Conservation (phyloP, 495 filamentous ascomycete species). For the Aspergillus kassunensis region DNA sequence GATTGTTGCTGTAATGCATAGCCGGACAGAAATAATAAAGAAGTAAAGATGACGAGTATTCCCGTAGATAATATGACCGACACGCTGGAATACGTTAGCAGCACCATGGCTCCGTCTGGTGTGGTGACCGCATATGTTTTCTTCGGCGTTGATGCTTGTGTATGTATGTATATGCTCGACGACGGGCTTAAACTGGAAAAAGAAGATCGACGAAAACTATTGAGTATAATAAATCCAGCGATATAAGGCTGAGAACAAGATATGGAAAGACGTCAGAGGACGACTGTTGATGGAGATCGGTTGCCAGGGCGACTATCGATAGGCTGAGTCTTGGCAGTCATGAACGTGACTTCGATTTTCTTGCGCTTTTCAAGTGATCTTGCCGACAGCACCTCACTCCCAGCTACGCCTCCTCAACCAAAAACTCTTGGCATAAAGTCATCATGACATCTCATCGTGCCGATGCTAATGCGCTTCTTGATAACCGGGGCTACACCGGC, state of each 20-base stretch:
- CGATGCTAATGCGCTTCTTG: slow-evolving; percentile 71
- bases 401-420: too few relatives aligned
- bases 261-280: not conserved
- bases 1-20: slow-evolving; percentile 70
- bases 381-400: too few relatives aligned
- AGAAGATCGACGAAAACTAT: too few relatives aligned
- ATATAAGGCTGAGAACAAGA: too few relatives aligned
- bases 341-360: slow-evolving; percentile 10
- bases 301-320: slow-evolving; percentile 48
- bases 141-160: not conserved
- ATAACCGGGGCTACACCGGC: slow-evolving; percentile 72
- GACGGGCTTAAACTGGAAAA: too few relatives aligned
- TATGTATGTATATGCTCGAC: too few relatives aligned
- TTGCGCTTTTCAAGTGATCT: too few relatives aligned
- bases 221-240: too few relatives aligned
- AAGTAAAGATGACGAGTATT: slow-evolving; percentile 57
- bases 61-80: slow-evolving; percentile 42
- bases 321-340: slow-evolving; percentile 29
- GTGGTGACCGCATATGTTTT: slow-evolving; percentile 6
- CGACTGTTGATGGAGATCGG: slow-evolving; percentile 10
- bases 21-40: slow-evolving; percentile 64
- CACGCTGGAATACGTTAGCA: slow-evolving; percentile 43
- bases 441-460: slow-evolving; percentile 55
- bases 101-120: slow-evolving; percentile 33
- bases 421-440: too few relatives aligned